Evolutionary conservation across 108 stramenopile genomes (phyloP).

Genomic region (Skeletonema grethae): DNA sequence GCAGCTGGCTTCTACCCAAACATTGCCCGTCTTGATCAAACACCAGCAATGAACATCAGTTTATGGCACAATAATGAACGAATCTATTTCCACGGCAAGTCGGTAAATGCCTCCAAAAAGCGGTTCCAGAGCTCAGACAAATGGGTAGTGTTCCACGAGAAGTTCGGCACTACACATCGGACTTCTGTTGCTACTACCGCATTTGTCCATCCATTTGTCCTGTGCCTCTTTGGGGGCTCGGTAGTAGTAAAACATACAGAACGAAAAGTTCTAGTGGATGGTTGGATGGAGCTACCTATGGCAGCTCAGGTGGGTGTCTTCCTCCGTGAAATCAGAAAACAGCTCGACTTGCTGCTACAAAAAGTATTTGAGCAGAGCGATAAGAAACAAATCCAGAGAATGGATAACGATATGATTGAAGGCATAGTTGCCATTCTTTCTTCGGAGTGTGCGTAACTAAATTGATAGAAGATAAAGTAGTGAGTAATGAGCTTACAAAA

Average conservation of each 20-base stretch:
- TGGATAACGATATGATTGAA: conserved; percentile 14
- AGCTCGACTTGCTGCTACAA: conserved; percentile 20
- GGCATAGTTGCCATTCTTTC: conserved; percentile 14
- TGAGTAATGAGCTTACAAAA: neutral
- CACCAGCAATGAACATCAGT: conserved; percentile 4
- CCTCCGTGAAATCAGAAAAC: conserved; percentile 48
- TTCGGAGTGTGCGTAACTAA: neutral
- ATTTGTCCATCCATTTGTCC: conserved; percentile 62
- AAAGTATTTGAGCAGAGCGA: conserved; percentile 24
- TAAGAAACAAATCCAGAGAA: conserved; percentile 6
- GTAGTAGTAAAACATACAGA: conserved; percentile 62
- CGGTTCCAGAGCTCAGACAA: neutral
- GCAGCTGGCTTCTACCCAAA: conserved; percentile 95
- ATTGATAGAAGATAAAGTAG: too few relatives aligned
- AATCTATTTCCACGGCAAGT: conserved; percentile 63
- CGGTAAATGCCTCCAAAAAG: conserved; percentile 57
- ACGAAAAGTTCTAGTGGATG: conserved; percentile 64
- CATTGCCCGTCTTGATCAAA: conserved; percentile 63
- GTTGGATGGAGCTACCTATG: conserved; percentile 69
- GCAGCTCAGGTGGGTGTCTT: conserved; percentile 74
- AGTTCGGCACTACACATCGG: conserved; percentile 68
- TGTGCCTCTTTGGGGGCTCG: conserved; percentile 68
- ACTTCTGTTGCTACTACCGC: conserved; percentile 63
- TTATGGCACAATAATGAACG: conserved; percentile 60
- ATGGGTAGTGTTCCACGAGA: conserved; percentile 79